Conservation (phyloP, 345 rosid species). For the Moricandia moricandioides region DNA sequence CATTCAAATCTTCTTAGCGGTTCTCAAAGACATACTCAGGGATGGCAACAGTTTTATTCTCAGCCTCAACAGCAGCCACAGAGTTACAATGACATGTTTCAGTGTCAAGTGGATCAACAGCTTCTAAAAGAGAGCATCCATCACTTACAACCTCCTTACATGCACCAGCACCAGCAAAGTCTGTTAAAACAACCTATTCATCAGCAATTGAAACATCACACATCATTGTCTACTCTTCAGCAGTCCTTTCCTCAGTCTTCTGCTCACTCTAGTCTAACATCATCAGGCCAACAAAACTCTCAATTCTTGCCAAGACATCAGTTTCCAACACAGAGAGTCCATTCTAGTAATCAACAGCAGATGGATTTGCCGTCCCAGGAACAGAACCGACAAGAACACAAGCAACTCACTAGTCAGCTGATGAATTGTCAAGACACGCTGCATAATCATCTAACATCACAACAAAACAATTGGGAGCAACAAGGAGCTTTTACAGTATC, state of each 20-base stretch:
- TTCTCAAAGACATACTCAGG: slow-evolving; percentile 58
- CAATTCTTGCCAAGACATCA: slow-evolving; percentile 56
- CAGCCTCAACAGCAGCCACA: slow-evolving; percentile 53
- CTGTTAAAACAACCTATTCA: slow-evolving; percentile 45
- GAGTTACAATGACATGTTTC: slow-evolving; percentile 31
- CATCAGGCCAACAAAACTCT: slow-evolving; percentile 42
- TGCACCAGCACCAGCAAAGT: slow-evolving; percentile 45
- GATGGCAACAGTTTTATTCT: slow-evolving; percentile 52
- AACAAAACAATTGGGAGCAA: slow-evolving; percentile 56
- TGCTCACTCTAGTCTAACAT: slow-evolving; percentile 2
- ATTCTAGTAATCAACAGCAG: slow-evolving; percentile 63
- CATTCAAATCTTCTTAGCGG: slow-evolving; percentile 45
- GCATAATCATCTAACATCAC: slow-evolving; percentile 56
- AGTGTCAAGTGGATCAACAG: slow-evolving; percentile 50
- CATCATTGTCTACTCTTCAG: slow-evolving; percentile 56
- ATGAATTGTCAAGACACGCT: slow-evolving; percentile 42
- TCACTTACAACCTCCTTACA: slow-evolving; percentile 40
- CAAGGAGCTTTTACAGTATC: slow-evolving; percentile 55
- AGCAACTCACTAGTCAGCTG: slow-evolving; percentile 45
- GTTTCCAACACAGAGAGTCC: slow-evolving; percentile 36
- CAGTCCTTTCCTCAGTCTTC: slow-evolving; percentile 54
- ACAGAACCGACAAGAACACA: slow-evolving; percentile 26
- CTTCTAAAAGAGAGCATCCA: slow-evolving; percentile 28
- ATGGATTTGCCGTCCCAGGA: slow-evolving; percentile 46
- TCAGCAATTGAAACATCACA: slow-evolving; percentile 61